Evolutionary conservation across 345 rosid species (phyloP), one percentile per base, ranked within the genome.

Genomic region (Syzygium aqueum): DNA sequence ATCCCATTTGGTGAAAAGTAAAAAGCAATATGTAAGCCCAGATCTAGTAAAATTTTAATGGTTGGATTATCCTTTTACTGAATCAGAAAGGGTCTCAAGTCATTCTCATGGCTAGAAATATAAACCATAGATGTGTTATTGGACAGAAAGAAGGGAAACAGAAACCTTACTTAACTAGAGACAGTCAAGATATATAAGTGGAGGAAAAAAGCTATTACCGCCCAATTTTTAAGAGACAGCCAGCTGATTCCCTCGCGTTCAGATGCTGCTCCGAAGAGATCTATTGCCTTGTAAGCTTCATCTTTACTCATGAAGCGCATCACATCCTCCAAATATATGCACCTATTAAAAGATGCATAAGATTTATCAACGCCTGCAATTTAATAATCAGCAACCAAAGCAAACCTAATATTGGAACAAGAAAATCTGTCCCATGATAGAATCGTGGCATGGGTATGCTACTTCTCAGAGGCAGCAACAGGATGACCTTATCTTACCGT

Each of bases 301-400:
- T 89, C 91, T 78, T 86, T 86, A 85, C 78, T 91, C 94, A 92
- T 91, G 84, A 91, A 93, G 25, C 90, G 85, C 91, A 91, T 85
- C 61, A 92, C 17, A 85, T 92, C 94, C 2, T 88, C 86, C 50
- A 93, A 82, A 88, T 89, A 89, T 87, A 93, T 91, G 85, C 25
- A 73, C 80, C 80, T 73, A 73, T 33, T 21, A 37, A 40, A 73
- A 30, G 46, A 73, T 73, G 80, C 46, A 33, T 33, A 37, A 73
- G 49, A 33, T 17, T 73, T 37, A 73, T 33, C 14, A 9, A 73
- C 80, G 37, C 87, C 95, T 91, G 56, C 56, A 27, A 37, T 15
- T 80, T 51, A 85, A 28, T 59, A 50, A 56, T 33, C 25, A 37
- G 56, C 15, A 37, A 19, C 2, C 30, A 30, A 43, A 56, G 61